Base-by-base conservation (phyloP, 352 stramenopile genomes). In the Globisporangium radiosum region DNA sequence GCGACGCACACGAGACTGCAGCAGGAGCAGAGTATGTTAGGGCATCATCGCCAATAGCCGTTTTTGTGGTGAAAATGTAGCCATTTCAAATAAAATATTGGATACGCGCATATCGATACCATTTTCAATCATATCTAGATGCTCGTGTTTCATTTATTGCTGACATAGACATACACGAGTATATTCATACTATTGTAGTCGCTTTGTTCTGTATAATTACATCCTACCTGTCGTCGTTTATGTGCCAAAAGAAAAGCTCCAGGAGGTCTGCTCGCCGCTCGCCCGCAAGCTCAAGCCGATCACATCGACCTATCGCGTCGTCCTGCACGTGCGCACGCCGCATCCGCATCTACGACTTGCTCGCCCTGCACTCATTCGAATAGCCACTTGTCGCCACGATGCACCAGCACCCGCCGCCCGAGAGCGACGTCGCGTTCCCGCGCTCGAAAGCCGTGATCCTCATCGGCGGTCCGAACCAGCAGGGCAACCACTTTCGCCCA, bases 401-500 rank as follows among this genome's bases (percentile, higher is more conserved):
- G 54, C 49, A 61, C 47, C 53, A 60, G 49, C 53, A 47, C 4
- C 52, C 45, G 47, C n/a, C 45, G 25, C 45, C 39, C 9, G 61
- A 66, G 13, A 69, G 78, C n/a, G 75, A 82, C 42, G 59, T 71
- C 48, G 67, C 63, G 51, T 95, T 93, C 67, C 83, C 83, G 47
- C 69, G 69, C 42, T 90, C 82, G 51, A 95, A 94, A 66, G 87
- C 87, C 53, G 81, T 95, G 62, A 88, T 95, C 58, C 78, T 95
- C 59, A 88, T 95, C 59, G 87, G 87, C 47, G 87, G 87, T 4
- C 81, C 85, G 38, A 94, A 92, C 63, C 80, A 92, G 64, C 84
- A 90, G 66, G 83, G 83, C 57, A 92, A 93, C 63, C 85, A 92
- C 69, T 95, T 95, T 65, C 87, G 87, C 0, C 87, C 87, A 56